Evolutionary conservation across 768 basidiomycete species (phyloP), one percentile per base, ranked within the genome.

Genomic region (Leccinum truebloodii): DNA sequence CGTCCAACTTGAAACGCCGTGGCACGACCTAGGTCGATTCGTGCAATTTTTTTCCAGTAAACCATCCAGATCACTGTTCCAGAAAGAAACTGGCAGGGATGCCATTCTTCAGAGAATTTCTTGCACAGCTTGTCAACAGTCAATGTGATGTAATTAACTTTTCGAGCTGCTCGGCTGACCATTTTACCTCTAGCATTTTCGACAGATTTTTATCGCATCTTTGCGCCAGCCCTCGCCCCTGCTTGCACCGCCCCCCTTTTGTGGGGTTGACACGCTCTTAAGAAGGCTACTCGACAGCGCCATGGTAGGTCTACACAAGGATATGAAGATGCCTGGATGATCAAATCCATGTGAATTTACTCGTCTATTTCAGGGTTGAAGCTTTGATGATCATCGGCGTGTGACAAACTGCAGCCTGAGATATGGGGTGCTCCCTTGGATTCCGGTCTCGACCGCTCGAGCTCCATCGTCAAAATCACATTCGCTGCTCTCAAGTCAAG

Each of bases 381-480:
- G 12, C 22, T 54, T 28, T 54, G 28, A 57, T 59, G 18, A 60
- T 65, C 28, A 55, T 50, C 39, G 48, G 8, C 39, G 35, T 57
- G 57, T 39, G 53, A 52, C 37, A 10, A 10, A 50, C 46, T 44
- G 18, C 30, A 26, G 16, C 41, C 16, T 53, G 8, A 32, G n/a
- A 52, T 20, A 35, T 54, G 52, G 52, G 52, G 52, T 54, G 54
- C 52, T 16, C 1, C 49, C 26, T 39, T 46, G 30, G 16, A 12
- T 14, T 39, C 35, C 58, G 67, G 59, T 34, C 39, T 58, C 55
- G 62, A 50, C 55, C 3, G 55, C 50, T 64, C 55, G 37, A 58
- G 32, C 8, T 35, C 51, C 22, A n/a, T 22, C n/a, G 10, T 52
- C 3, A 8, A 24, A 13, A 20, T 20, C 52, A 20, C 12, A 46